A percentile compares a stretch with the other conserved stretches of the same genome.
phyloP scores from a whole-genome alignment of 495 filamentous ascomycete species.

The Lentithecium fluviatile region DNA sequence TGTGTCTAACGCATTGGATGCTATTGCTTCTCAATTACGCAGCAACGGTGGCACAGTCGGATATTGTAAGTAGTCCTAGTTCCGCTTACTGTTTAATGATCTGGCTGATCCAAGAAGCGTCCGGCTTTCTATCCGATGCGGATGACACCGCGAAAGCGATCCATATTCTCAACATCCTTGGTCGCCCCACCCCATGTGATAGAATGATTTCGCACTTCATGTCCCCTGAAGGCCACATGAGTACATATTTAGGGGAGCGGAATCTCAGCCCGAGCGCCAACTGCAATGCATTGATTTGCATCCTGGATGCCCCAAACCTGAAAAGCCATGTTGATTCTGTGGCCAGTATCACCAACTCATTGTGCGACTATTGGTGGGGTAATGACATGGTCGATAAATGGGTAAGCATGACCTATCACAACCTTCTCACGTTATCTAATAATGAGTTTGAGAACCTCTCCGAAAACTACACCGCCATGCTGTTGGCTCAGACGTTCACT shows the following conservation, averaged over 20 bases:
- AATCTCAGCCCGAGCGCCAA: conserved; percentile 13
- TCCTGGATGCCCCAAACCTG: background rate
- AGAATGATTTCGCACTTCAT: no score
- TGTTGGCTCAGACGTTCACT: conserved; percentile 3
- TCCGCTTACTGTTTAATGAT: no score
- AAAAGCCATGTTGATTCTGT: background rate
- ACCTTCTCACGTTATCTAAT: background rate
- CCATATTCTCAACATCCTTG: background rate
- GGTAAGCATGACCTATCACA: conserved; percentile 4
- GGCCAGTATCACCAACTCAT: background rate
- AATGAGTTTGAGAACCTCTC: conserved; percentile 5
- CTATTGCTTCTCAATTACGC: no score
- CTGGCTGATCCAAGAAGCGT: conserved; percentile 5
- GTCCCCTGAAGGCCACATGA: conserved; percentile 1
- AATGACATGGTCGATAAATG: conserved; percentile 14
- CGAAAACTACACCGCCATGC: conserved; percentile 7
- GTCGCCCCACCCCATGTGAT: no score
- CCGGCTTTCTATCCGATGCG: conserved; percentile 46
- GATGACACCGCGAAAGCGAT: conserved; percentile 50
- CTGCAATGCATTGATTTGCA: conserved; percentile 12
- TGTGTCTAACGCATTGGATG: no score
- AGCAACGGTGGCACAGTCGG: no score
- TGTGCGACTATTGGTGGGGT: background rate
- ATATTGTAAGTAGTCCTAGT: no score
- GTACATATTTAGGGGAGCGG: conserved; percentile 10